These are phyloP conservation scores for Dryas drummondii DNA, from an alignment of 306 rosid genomes.

Conservation along the genomic window DNA sequence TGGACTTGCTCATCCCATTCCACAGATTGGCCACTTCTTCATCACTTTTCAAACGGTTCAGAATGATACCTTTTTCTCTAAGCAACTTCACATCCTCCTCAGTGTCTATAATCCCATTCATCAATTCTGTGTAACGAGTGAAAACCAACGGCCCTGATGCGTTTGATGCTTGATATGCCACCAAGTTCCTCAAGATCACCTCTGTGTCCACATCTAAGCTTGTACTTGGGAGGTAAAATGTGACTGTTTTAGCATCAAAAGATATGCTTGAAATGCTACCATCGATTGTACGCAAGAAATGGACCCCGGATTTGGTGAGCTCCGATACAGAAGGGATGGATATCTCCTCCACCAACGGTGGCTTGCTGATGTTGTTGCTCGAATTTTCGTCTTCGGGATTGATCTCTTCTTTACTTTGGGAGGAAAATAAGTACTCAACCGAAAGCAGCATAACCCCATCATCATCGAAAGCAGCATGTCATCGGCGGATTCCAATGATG, in stretches of 20 bases:
- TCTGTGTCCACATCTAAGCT: constrained; percentile 57
- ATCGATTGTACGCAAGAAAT: constrained; percentile 33
- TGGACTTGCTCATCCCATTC: constrained; percentile 75
- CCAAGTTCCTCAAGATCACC: constrained; percentile 61
- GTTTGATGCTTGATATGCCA: constrained; percentile 72
- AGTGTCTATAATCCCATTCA: constrained; percentile 76
- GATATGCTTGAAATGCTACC: constrained; percentile 46
- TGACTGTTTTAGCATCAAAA: constrained; percentile 44
- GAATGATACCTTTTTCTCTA: constrained; percentile 50
- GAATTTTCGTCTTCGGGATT: constrained; percentile 33
- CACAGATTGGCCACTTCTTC: constrained; percentile 56
- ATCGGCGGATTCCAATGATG: constrained; percentile 43
- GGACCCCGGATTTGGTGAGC: constrained; percentile 42
- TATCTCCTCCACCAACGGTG: constrained; percentile 73
- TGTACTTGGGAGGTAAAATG: constrained; percentile 56
- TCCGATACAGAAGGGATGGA: constrained; percentile 62
- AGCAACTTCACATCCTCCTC: constrained; percentile 59
- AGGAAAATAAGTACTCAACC: constrained; percentile 28
- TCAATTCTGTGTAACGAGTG: constrained; percentile 65
- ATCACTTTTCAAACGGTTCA: constrained; percentile 69
- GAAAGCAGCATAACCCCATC: constrained; percentile 48
- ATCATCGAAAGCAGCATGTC: constrained; percentile 50
- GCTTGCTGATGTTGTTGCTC: constrained; percentile 26
- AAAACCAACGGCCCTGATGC: constrained; percentile 61
- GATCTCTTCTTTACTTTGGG: constrained; percentile 29